Evolutionary conservation across 2,329 filamentous ascomycete genomes (phyloP).

Genomic region (Aurifilum marmelostoma): DNA sequence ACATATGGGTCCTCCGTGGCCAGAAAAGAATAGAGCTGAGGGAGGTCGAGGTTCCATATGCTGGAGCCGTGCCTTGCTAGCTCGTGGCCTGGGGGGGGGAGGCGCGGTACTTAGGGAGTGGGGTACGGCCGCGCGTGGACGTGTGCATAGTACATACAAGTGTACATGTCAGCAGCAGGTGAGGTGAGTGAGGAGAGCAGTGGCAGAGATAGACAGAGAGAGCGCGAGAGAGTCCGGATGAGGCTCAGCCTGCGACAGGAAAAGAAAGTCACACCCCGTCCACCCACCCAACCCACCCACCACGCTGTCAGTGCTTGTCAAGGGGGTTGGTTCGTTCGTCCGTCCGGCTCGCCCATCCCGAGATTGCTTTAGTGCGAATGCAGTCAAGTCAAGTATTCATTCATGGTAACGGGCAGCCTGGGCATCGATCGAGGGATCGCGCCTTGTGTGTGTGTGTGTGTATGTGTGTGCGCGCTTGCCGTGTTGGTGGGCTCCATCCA

Average conservation of each 20-base stretch:
- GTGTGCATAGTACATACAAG: too few relatives aligned
- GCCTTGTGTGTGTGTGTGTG: too few relatives aligned
- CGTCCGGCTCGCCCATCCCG: slow-evolving; percentile 6
- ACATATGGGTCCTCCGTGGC: neutral
- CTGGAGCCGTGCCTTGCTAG: neutral
- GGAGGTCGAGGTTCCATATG: neutral
- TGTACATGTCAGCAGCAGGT: neutral
- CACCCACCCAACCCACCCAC: too few relatives aligned
- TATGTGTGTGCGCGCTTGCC: too few relatives aligned
- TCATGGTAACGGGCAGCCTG: too few relatives aligned
- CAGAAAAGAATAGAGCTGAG: neutral
- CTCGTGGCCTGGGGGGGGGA: neutral
- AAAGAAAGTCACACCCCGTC: too few relatives aligned
- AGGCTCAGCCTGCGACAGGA: neutral
- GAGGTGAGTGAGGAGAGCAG: too few relatives aligned
- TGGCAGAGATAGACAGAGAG: too few relatives aligned
- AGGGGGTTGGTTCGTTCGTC: neutral
- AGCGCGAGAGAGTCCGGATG: too few relatives aligned
- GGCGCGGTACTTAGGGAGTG: slow-evolving; percentile 2
- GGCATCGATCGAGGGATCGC: neutral
- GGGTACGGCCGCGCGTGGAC: neutral
- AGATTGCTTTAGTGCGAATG: slow-evolving; percentile 6
- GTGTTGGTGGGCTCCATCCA: too few relatives aligned
- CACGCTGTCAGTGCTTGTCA: slow-evolving; percentile 6
- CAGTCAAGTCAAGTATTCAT: slow-evolving; percentile 3